Evolutionary conservation across 345 rosid species (phyloP), one percentile per base, ranked within the genome.

Genomic region (Excoecaria agallocha): DNA sequence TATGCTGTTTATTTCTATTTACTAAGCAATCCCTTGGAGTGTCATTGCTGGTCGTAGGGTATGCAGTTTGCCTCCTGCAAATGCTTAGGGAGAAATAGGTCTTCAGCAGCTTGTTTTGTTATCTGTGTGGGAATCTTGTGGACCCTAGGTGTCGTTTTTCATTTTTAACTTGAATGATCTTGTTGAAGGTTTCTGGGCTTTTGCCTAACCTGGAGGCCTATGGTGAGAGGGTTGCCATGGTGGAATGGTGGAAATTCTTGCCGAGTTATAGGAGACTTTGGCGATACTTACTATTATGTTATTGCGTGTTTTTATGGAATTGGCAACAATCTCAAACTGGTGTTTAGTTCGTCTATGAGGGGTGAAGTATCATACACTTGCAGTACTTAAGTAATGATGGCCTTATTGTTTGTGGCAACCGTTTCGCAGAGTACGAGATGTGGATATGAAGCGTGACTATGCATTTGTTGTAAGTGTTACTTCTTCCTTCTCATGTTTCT

Each of bases 401-500:
- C 96, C 97, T 92, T 94, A 88, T 87, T 94, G 84, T 94, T 92
- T 94, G 88, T 94, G 97, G 91, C 87, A 89, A 87, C 90, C 85
- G 77, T 92, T 94, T 91, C 95, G 87, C 97, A 94, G 98, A 94
- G 84, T 92, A 74, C 97, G 97, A 66, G 92, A 91, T 84, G 97
- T 94, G 94, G 98, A 94, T 88, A 90, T 94, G 97, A 94, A 94
- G 98, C 96, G 94, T 60, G 97, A 94, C 87, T 94, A 86, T 65
- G 97, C 98, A 77, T 94, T 94, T 87, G 97, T 94, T 87, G 98
- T 94, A 94, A 76, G 96, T 89, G 78, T 22, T 30, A 56, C 73
- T 13, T 15, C 37, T 49, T 52, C 17, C 54, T n/a, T 63, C 66
- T 76, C 5, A 9, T 66, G 20, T 61, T 0, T 68, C 30, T 30